Evolutionary conservation across 2,329 filamentous ascomycete genomes (phyloP).

Genomic region (Pestalotiopsis sp.): DNA sequence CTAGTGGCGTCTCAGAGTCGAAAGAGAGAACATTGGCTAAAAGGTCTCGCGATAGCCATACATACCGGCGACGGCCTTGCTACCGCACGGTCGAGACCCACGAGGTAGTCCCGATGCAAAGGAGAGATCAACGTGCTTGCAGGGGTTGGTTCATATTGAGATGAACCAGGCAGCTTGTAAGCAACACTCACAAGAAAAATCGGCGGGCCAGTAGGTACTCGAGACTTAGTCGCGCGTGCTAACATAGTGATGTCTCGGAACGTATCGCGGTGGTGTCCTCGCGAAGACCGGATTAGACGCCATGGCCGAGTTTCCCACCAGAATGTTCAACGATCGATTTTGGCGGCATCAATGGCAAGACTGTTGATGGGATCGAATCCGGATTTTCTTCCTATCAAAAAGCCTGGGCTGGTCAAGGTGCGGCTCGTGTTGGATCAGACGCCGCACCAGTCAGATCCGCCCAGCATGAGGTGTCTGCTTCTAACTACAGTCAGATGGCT

Average conservation of each 20-base stretch:
- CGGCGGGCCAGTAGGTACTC: neutral
- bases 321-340: neutral
- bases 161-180: neutral
- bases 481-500: neutral
- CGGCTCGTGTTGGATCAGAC: slow-evolving; percentile 2
- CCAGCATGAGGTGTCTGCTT: neutral
- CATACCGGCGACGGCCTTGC: neutral
- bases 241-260: slow-evolving; percentile 2
- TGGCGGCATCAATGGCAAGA: neutral
- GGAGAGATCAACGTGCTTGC: slow-evolving; percentile 4
- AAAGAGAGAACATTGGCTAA: neutral
- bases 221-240: slow-evolving; percentile 1
- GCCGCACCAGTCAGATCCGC: neutral
- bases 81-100: neutral
- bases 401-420: neutral
- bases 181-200: neutral
- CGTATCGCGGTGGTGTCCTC: neutral
- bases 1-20: neutral
- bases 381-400: neutral
- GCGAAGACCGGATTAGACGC: neutral
- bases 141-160: neutral
- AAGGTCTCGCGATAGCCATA: neutral
- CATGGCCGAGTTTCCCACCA: neutral
- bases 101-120: neutral
- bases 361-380: neutral